Evolutionary conservation across 805 yeast species (phyloP), one percentile per base, ranked within the genome.

Genomic region (Lachancea fermentati): DNA sequence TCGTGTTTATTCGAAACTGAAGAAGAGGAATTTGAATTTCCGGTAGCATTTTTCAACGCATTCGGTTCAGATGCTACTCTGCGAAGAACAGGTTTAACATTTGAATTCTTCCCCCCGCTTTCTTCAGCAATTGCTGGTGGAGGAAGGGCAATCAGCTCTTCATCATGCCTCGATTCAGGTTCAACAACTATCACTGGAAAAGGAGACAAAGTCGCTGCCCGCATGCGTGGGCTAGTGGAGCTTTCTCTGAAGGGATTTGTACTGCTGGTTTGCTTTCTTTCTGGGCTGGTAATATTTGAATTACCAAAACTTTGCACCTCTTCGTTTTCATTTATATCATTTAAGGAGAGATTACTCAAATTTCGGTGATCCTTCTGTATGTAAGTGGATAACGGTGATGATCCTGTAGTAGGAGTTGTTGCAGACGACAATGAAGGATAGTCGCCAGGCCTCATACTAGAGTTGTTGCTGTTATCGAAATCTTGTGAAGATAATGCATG

Each of bases 41-140:
- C 32, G 4, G 13, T 15, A 13, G 14, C 30, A 39, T 47, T 64
- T 38, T 75, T 69, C 18, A 76, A 54, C 7, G 73, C 83, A 41
- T 82, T 68, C 8, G 95, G 95, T 1, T 93, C 94, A 0, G 95
- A 85, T 0, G 95, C 89, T 1, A 84, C 94, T 46, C 94, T 69
- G 45, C 93, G 67, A 17, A 85, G 63, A 15, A 69, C 67, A 31
- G 67, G 65, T 32, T 51, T 52, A 11, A 42, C 45, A 19, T 39
- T 6, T 19, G 39, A n/a, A 22, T 11, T 7, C 22, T 16, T 30
- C 14, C 5, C 12, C 13, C 4, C 11, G 14, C 15, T 4, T 29
- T 7, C 7, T 13, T 11, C 7, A 8, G n/a, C 5, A 16, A 13
- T 16, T 16, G 33, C 28, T n/a, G 39, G 39, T 12, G 39, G 32